These are phyloP conservation scores for Graphiopsis chlorocephala DNA, from an alignment of 2,329 filamentous ascomycete genomes.

Conservation along the genomic window DNA sequence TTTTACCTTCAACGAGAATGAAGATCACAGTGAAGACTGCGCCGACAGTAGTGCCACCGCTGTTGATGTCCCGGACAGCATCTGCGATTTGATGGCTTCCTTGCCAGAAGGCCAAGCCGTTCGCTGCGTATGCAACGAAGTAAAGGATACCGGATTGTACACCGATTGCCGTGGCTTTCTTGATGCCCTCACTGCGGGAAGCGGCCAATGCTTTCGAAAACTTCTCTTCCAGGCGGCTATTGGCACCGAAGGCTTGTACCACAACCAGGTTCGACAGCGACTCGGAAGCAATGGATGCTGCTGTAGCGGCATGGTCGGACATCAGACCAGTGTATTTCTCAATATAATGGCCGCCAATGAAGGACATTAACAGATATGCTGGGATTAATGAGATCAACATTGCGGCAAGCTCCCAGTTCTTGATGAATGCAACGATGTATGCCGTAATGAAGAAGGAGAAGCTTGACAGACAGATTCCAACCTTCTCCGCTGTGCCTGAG, in stretches of 20 bases:
- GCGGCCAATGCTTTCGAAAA: conserved; percentile 54
- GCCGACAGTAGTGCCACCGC: conserved; percentile 35
- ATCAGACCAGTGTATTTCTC: conserved; percentile 52
- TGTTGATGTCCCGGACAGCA: conserved; percentile 35
- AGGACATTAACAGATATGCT: conserved; percentile 59
- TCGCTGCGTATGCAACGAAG: conserved; percentile 66
- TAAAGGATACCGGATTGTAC: conserved; percentile 61
- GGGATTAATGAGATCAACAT: conserved; percentile 64
- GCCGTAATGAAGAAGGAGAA: conserved; percentile 65
- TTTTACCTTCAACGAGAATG: conserved; percentile 47
- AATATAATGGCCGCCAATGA: conserved; percentile 54
- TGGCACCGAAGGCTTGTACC: conserved; percentile 52
- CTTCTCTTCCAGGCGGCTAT: conserved; percentile 56
- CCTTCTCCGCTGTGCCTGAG: conserved; percentile 67
- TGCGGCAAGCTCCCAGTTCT: conserved; percentile 59
- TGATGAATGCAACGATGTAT: conserved; percentile 66
- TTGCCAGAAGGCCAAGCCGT: conserved; percentile 67
- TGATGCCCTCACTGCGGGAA: conserved; percentile 53
- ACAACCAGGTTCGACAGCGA: conserved; percentile 54
- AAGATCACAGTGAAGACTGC: conserved; percentile 57
- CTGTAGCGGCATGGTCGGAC: conserved; percentile 54
- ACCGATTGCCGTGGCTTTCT: conserved; percentile 57
- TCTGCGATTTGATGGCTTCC: conserved; percentile 56
- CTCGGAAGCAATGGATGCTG: conserved; percentile 62
- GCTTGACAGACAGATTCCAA: conserved; percentile 62